phyloP scores from a whole-genome alignment of 2,329 filamentous ascomycete genomes.

The Arthroderma uncinatum region DNA sequence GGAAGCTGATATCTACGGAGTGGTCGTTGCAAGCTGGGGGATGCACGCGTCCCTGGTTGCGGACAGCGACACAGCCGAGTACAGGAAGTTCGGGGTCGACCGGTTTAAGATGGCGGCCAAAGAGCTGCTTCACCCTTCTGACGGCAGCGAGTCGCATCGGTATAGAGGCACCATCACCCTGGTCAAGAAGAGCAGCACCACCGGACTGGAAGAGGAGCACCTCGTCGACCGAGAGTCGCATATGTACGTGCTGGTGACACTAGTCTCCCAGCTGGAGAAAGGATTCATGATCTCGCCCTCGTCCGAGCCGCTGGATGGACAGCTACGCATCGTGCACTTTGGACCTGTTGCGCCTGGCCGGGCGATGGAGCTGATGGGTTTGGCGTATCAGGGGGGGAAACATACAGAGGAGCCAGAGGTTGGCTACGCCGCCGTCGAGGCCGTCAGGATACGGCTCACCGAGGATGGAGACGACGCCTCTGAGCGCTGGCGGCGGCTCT shows the following conservation, averaged over 20 bases:
- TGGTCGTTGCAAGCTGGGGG: slow-evolving; percentile 80
- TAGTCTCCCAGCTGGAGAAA: slow-evolving; percentile 72
- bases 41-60: slow-evolving; percentile 82
- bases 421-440: slow-evolving; percentile 59
- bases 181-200: slow-evolving; percentile 20
- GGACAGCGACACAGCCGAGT: slow-evolving; percentile 75
- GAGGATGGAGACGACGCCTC: slow-evolving; percentile 53
- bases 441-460: slow-evolving; percentile 53
- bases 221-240: slow-evolving; percentile 42
- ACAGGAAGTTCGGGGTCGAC: slow-evolving; percentile 63
- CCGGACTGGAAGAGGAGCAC: slow-evolving; percentile 11
- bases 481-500: slow-evolving; percentile 69
- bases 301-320: slow-evolving; percentile 58
- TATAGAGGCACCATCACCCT: slow-evolving; percentile 46
- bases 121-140: slow-evolving; percentile 54
- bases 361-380: slow-evolving; percentile 65
- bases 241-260: slow-evolving; percentile 63
- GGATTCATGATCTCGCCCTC: slow-evolving; percentile 70
- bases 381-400: slow-evolving; percentile 47
- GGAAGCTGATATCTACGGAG: slow-evolving; percentile 47
- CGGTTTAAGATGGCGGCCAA: slow-evolving; percentile 78
- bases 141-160: slow-evolving; percentile 43
- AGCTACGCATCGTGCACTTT: slow-evolving; percentile 64
- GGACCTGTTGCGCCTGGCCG: slow-evolving; percentile 52
- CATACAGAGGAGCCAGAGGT: slow-evolving; percentile 49